Evolutionary conservation across 2,329 filamentous ascomycete species (phyloP).

Genomic region (Metarhizium humberi): DNA sequence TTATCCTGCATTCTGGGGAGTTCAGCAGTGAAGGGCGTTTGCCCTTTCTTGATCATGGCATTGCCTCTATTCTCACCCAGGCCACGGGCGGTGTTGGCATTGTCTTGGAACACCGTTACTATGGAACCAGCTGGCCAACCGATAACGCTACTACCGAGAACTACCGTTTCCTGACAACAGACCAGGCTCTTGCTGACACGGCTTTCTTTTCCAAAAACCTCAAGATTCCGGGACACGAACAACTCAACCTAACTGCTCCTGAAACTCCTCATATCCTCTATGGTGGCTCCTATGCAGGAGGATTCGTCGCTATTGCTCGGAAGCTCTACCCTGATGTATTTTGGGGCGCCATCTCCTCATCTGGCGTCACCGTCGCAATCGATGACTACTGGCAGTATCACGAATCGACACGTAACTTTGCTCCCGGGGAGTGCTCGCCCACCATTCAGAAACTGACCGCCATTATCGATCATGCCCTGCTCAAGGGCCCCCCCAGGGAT

Average conservation of each 20-base stretch:
- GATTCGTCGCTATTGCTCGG: constrained; percentile 67
- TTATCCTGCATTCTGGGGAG: constrained; percentile 68
- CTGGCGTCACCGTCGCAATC: constrained; percentile 69
- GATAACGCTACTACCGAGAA: constrained; percentile 57
- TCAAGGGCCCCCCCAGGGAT: constrained; percentile 22
- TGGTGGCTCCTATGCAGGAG: constrained; percentile 76
- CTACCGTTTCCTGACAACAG: constrained; percentile 73
- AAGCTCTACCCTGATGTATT: constrained; percentile 70
- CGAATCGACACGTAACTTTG: constrained; percentile 39
- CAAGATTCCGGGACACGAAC: constrained; percentile 59
- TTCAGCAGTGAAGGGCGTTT: constrained; percentile 53
- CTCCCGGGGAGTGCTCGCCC: constrained; percentile 51
- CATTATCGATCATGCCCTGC: constrained; percentile 41
- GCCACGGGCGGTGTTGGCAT: constrained; percentile 69
- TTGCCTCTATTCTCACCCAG: constrained; percentile 59
- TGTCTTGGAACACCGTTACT: constrained; percentile 81
- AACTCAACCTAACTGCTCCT: constrained; percentile 55
- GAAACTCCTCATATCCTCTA: constrained; percentile 68
- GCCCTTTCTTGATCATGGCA: constrained; percentile 67
- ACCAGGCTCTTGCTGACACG: constrained; percentile 73
- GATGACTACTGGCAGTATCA: constrained; percentile 64
- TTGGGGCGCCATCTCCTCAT: constrained; percentile 72
- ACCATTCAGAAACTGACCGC: constrained; percentile 49
- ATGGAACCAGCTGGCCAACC: constrained; percentile 65
- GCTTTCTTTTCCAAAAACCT: constrained; percentile 72